Conservation (phyloP, 306 rosid species). For the Argentina anserina region DNA sequence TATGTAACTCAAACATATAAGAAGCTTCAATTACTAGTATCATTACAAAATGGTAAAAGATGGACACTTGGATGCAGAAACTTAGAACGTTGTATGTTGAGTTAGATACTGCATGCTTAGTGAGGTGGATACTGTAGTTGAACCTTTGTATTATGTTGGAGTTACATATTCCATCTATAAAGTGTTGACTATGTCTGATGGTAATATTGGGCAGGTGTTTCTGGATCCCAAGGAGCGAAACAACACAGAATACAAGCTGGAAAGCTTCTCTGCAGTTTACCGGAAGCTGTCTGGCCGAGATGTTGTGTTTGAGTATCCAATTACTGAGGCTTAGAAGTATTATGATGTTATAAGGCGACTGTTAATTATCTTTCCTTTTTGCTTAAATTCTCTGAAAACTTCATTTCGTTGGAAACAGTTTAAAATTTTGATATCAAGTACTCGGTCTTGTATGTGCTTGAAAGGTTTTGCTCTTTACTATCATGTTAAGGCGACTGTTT, state of each 20-base stretch:
- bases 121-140: background rate
- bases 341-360: background rate
- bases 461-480: background rate
- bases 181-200: background rate
- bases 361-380: background rate
- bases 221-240: constrained; percentile 64
- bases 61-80: no score
- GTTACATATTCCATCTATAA: no score
- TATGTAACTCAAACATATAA: no score
- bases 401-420: background rate
- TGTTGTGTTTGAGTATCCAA: constrained; percentile 52
- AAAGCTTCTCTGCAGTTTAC: constrained; percentile 53
- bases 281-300: constrained; percentile 59
- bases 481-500: background rate
- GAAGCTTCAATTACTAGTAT: no score
- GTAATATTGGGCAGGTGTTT: constrained; percentile 30
- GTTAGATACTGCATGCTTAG: background rate
- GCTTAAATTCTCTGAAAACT: background rate
- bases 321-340: constrained; percentile 34
- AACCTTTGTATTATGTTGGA: background rate
- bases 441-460: background rate
- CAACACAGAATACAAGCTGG: constrained; percentile 64
- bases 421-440: constrained; percentile 2
- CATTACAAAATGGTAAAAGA: no score
- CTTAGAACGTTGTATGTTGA: background rate